Conservation (phyloP, 2,329 filamentous ascomycete genomes). For the Elsinoe ampelina region DNA sequence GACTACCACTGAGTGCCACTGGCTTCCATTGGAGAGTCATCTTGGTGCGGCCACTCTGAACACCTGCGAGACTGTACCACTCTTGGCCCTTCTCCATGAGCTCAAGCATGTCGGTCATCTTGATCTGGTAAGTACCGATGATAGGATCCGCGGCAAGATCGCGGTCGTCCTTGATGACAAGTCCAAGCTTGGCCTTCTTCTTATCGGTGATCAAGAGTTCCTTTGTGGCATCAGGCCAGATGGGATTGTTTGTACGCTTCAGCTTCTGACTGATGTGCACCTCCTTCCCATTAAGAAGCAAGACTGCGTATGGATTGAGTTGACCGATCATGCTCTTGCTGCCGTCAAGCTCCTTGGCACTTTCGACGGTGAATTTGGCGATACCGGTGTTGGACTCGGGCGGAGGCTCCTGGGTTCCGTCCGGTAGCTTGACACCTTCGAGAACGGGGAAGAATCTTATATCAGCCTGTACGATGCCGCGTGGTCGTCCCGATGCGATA, state of each 20-base stretch:
- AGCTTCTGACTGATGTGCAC: conserved; percentile 83
- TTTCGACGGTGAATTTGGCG: conserved; percentile 82
- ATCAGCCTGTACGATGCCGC: conserved; percentile 71
- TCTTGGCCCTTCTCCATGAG: conserved; percentile 87
- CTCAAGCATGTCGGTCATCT: conserved; percentile 84
- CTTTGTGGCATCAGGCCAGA: conserved; percentile 87
- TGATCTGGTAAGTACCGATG: conserved; percentile 88
- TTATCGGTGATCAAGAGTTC: conserved; percentile 92
- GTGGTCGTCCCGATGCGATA: conserved; percentile 70
- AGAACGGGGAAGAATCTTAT: conserved; percentile 93
- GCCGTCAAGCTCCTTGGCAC: conserved; percentile 90
- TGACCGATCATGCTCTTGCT: conserved; percentile 84
- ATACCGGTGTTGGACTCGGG: conserved; percentile 93
- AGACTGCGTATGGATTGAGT: conserved; percentile 80
- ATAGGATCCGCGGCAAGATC: conserved; percentile 75
- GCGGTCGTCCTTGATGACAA: conserved; percentile 92
- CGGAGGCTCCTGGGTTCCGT: conserved; percentile 68
- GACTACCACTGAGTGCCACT: conserved; percentile 70
- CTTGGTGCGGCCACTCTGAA: conserved; percentile 76
- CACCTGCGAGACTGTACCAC: conserved; percentile 84
- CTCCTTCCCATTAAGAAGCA: conserved; percentile 87
- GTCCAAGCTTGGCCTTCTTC: conserved; percentile 77
- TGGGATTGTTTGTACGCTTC: conserved; percentile 94
- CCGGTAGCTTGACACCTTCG: conserved; percentile 58
- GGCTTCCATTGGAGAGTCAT: conserved; percentile 93